Evolutionary conservation across 2,329 filamentous ascomycete genomes (phyloP).

Genomic region (Gaeumannomyces tritici): DNA sequence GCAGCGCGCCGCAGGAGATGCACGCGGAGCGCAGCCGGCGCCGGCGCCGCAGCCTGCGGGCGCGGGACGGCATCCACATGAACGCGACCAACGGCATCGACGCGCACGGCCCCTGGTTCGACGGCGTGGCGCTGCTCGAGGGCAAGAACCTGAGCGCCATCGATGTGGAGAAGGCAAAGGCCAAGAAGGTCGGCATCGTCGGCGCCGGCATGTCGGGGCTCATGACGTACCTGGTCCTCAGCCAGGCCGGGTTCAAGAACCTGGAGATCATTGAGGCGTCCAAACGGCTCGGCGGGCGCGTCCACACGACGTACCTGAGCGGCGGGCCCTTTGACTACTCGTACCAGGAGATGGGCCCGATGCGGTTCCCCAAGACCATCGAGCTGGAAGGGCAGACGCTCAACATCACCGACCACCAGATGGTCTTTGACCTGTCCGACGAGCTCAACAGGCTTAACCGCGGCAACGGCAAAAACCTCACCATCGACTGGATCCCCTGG

Average conservation of each 20-base stretch:
- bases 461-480: constrained; percentile 31
- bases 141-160: constrained; percentile 41
- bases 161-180: constrained; percentile 44
- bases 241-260: constrained; percentile 44
- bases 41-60: constrained; percentile 9
- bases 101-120: constrained; percentile 51
- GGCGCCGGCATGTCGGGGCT: constrained; percentile 58
- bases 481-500: constrained; percentile 54
- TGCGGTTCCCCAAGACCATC: constrained; percentile 49
- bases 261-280: constrained; percentile 53
- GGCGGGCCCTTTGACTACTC: constrained; percentile 52
- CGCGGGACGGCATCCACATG: constrained; percentile 29
- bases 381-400: constrained; percentile 44
- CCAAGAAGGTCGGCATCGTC: constrained; percentile 51
- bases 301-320: constrained; percentile 53
- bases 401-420: constrained; percentile 51
- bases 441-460: constrained; percentile 50
- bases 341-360: constrained; percentile 57
- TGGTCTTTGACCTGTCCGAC: constrained; percentile 54
- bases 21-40: constrained; percentile 13
- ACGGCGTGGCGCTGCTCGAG: constrained; percentile 50
- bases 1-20: constrained; percentile 12
- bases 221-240: constrained; percentile 45
- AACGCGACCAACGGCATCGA: constrained; percentile 39
- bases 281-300: constrained; percentile 50